A percentile compares a stretch with the other conserved stretches of the same genome.
These are phyloP conservation scores for Anthostomella pinea DNA, from an alignment of 2,329 filamentous ascomycete species.

Conservation along the genomic window DNA sequence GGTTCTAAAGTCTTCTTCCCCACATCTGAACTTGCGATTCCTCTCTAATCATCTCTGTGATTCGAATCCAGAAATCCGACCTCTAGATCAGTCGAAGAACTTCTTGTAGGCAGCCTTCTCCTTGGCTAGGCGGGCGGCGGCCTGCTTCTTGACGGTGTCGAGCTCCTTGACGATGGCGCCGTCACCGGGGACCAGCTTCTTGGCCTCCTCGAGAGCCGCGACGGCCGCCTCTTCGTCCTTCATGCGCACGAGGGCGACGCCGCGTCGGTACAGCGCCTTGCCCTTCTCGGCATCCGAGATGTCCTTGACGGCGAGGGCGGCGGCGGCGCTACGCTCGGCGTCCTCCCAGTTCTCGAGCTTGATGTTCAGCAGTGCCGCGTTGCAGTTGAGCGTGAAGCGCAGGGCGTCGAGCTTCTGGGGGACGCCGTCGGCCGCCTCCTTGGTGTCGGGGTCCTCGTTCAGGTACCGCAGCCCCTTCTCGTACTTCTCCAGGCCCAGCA, in stretches of 20 bases:
- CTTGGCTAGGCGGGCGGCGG: slow-evolving; percentile 72
- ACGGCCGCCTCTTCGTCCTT: slow-evolving; percentile 85
- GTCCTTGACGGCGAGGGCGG: slow-evolving; percentile 66
- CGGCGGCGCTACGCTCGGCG: slow-evolving; percentile 65
- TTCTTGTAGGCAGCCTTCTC: slow-evolving; percentile 92
- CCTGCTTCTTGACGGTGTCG: slow-evolving; percentile 71
- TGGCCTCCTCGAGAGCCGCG: slow-evolving; percentile 71
- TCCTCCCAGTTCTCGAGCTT: slow-evolving; percentile 74
- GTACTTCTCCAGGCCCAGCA: slow-evolving; percentile 82
- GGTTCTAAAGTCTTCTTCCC: too few relatives aligned
- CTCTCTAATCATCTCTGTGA: too few relatives aligned
- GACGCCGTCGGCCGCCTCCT: too few relatives aligned
- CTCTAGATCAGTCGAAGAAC: slow-evolving; percentile 71
- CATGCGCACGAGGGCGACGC: slow-evolving; percentile 67
- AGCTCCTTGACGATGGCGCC: slow-evolving; percentile 73
- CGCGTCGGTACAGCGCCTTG: slow-evolving; percentile 86
- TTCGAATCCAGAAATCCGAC: too few relatives aligned
- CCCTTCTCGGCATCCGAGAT: slow-evolving; percentile 75
- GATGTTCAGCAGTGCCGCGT: slow-evolving; percentile 79
- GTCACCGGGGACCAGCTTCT: slow-evolving; percentile 72
- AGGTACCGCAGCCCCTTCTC: slow-evolving; percentile 69
- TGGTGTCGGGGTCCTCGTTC: slow-evolving; percentile 66
- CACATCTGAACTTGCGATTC: too few relatives aligned
- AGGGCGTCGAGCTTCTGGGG: slow-evolving; percentile 70
- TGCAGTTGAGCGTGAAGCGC: slow-evolving; percentile 84